Evolutionary conservation across 2,329 filamentous ascomycete species (phyloP).

Genomic region (Fusarium xylarioides): DNA sequence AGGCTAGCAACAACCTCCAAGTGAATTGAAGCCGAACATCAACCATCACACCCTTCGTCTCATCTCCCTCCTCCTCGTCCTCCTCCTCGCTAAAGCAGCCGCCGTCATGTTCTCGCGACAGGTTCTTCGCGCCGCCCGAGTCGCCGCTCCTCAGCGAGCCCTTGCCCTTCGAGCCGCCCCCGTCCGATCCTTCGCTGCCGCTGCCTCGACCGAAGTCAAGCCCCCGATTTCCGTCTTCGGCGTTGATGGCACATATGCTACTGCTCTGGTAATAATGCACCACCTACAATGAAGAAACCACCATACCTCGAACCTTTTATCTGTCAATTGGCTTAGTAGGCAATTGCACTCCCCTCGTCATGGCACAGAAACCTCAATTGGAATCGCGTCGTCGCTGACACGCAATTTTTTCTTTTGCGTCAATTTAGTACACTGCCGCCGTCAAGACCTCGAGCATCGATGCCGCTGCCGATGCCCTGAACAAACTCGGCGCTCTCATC

Average conservation of each 20-base stretch:
- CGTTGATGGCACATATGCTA: constrained; percentile 97
- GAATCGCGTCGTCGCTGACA: constrained; percentile 37
- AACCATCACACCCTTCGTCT: constrained; percentile 27
- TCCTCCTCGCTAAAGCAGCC: constrained; percentile 15
- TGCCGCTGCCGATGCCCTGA: constrained; percentile 81
- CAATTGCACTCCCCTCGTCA: constrained; percentile 24
- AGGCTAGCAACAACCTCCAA: constrained; percentile 47
- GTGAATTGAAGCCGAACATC: constrained; percentile 40
- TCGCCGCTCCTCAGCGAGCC: constrained; percentile 69
- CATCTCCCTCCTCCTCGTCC: constrained; percentile 8
- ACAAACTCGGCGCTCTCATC: constrained; percentile 75
- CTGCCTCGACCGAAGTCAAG: constrained; percentile 73
- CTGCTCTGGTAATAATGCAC: constrained; percentile 90
- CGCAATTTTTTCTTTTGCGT: constrained; percentile 43
- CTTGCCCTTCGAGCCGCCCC: constrained; percentile 55
- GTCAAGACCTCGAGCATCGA: constrained; percentile 89
- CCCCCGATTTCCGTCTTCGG: constrained; percentile 93
- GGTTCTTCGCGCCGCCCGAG: constrained; percentile 64
- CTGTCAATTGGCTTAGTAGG: constrained; percentile 36
- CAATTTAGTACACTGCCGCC: constrained; percentile 89
- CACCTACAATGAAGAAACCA: background rate
- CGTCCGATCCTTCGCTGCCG: constrained; percentile 83
- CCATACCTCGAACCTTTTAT: background rate
- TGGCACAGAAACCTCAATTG: constrained; percentile 34
- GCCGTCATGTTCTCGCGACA: constrained; percentile 68